These are phyloP conservation scores for Yamadazyma trypodendri DNA, from an alignment of 1,139 yeast species.

Conservation along the genomic window DNA sequence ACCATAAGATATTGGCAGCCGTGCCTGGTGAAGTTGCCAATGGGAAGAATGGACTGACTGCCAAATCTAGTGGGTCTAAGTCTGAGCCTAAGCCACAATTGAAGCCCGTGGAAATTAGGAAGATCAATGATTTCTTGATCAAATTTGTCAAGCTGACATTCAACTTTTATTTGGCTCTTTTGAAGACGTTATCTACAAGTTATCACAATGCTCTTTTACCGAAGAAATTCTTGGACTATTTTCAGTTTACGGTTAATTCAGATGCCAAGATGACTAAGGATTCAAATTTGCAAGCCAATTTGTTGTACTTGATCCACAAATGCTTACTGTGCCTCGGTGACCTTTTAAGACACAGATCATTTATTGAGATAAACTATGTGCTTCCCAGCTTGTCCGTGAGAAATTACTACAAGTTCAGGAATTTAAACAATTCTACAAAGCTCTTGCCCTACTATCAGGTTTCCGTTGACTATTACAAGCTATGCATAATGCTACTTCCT, in stretches of 20 bases:
- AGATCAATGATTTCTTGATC: conserved; percentile 49
- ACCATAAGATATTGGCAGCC: conserved; percentile 32
- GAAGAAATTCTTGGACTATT: conserved; percentile 22
- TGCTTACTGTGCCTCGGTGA: conserved; percentile 61
- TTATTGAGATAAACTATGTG: conserved; percentile 42
- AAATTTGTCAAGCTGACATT: conserved; percentile 47
- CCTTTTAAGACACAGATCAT: conserved; percentile 54
- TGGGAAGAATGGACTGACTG: neutral
- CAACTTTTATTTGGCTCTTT: conserved; percentile 43
- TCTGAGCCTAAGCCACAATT: conserved; percentile 19
- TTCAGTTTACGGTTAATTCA: conserved; percentile 18
- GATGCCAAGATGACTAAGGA: conserved; percentile 17
- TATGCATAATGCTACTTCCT: conserved; percentile 57
- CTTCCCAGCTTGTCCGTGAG: conserved; percentile 34
- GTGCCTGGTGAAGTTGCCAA: conserved; percentile 7
- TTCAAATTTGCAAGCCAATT: conserved; percentile 34
- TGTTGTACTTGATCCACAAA: conserved; percentile 51
- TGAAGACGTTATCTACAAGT: conserved; percentile 37
- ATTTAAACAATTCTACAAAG: conserved; percentile 35
- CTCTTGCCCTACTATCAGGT: conserved; percentile 24
- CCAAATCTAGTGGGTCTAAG: conserved; percentile 7
- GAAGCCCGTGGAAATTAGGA: conserved; percentile 55
- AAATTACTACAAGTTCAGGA: conserved; percentile 34
- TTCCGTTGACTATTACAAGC: conserved; percentile 49
- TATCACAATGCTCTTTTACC: conserved; percentile 38